These are phyloP conservation scores for Senecio squalidus DNA, from an alignment of 140 eudicot genomes.

Conservation along the genomic window DNA sequence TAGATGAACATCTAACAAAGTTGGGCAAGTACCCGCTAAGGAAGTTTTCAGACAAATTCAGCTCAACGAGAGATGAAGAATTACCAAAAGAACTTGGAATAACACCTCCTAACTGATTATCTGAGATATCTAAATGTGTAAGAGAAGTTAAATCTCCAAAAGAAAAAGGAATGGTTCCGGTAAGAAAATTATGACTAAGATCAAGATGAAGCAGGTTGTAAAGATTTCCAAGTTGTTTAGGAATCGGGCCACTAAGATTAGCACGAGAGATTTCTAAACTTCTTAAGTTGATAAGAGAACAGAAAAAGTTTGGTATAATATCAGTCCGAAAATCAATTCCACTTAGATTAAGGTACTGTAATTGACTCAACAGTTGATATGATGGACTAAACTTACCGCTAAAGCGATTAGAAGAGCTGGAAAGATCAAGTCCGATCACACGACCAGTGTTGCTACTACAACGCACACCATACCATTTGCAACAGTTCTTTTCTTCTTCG, in stretches of 20 bases:
- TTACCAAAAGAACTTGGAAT: slow-evolving; percentile 13
- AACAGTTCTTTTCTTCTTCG: slow-evolving; percentile 19
- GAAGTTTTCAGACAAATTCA: slow-evolving; percentile 8
- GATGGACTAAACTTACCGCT: slow-evolving; percentile 30
- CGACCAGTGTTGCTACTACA: slow-evolving; percentile 17
- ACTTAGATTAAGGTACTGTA: slow-evolving; percentile 23
- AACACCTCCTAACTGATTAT: slow-evolving; percentile 7
- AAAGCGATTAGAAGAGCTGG: background rate
- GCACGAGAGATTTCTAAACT: slow-evolving; percentile 10
- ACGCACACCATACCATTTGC: slow-evolving; percentile 22
- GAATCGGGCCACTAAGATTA: slow-evolving; percentile 22
- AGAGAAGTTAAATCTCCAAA: slow-evolving; percentile 13
- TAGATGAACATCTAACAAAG: background rate
- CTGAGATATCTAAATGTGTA: slow-evolving; percentile 7
- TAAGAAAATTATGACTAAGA: slow-evolving; percentile 10
- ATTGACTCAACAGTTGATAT: slow-evolving; percentile 12
- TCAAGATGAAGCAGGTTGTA: slow-evolving; percentile 19
- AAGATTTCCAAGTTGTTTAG: slow-evolving; percentile 30
- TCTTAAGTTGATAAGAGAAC: slow-evolving; percentile 30
- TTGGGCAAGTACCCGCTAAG: slow-evolving; percentile 16
- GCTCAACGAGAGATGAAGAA: background rate
- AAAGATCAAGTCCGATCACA: slow-evolving; percentile 1
- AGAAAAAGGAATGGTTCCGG: slow-evolving; percentile 16
- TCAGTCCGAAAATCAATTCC: slow-evolving; percentile 10
- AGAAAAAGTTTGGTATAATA: slow-evolving; percentile 29